Conservation (phyloP, 139 green algal genomes). For the Chlorella sp. region DNA sequence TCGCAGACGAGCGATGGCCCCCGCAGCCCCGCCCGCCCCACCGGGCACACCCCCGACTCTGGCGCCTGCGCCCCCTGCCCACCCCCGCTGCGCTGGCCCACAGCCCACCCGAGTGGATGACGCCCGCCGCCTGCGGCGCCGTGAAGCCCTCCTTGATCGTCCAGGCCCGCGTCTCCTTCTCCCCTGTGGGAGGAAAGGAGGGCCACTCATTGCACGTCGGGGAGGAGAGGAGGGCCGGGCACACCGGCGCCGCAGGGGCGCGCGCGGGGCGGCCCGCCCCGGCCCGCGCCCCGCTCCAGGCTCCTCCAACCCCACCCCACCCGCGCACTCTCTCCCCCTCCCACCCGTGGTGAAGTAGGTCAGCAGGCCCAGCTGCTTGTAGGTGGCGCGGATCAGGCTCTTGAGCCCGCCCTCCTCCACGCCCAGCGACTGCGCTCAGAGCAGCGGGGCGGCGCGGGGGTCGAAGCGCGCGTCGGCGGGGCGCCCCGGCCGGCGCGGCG, state of each 20-base stretch:
- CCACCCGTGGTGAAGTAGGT: slow-evolving; percentile 97
- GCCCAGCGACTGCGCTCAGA: too few relatives aligned
- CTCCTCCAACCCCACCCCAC: neutral
- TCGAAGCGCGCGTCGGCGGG: too few relatives aligned
- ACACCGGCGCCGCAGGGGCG: neutral
- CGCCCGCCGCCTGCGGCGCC: slow-evolving; percentile 87
- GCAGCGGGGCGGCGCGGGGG: too few relatives aligned
- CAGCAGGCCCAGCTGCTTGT: slow-evolving; percentile 86
- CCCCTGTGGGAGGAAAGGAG: slow-evolving; percentile 59
- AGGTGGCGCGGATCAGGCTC: slow-evolving; percentile 68
- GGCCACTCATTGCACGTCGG: neutral
- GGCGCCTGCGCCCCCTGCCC: neutral
- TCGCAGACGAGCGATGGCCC: neutral
- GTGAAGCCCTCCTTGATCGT: slow-evolving; percentile 85
- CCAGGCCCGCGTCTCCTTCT: slow-evolving; percentile 95
- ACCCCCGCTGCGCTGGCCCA: too few relatives aligned
- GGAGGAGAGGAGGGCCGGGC: neutral
- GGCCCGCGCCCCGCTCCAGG: neutral
- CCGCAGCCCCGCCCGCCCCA: too few relatives aligned
- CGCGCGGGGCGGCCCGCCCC: too few relatives aligned
- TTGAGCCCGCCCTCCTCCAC: slow-evolving; percentile 82
- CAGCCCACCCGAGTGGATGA: slow-evolving; percentile 81
- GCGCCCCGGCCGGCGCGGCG: too few relatives aligned
- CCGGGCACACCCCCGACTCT: neutral
- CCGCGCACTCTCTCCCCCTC: neutral